Evolutionary conservation across 495 filamentous ascomycete species (phyloP).

Genomic region (Xylaria longipes): DNA sequence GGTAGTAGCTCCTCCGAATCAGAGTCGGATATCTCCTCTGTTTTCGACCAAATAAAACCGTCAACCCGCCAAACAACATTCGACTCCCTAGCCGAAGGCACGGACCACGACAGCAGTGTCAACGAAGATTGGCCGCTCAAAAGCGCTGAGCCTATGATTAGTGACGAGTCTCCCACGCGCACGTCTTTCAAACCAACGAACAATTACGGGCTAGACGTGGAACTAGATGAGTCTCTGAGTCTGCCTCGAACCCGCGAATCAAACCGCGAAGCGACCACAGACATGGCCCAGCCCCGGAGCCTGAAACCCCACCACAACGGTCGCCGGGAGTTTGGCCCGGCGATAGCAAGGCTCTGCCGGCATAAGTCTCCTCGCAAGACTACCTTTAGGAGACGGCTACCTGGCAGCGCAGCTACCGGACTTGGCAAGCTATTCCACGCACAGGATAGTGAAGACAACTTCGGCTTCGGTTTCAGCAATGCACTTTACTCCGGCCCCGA

Average conservation of each 20-base stretch:
- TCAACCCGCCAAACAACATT: slow-evolving; percentile 17
- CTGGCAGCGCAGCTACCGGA: not conserved
- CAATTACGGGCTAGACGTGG: not conserved
- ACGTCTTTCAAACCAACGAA: not conserved
- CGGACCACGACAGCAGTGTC: not conserved
- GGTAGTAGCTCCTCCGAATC: slow-evolving; percentile 6
- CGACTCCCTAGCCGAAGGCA: not conserved
- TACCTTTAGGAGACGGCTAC: slow-evolving; percentile 1
- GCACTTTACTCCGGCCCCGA: slow-evolving; percentile 20
- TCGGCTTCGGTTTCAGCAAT: slow-evolving; percentile 4
- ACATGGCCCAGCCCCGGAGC: not conserved
- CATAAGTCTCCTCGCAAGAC: slow-evolving; percentile 12
- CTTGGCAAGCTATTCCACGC: slow-evolving; percentile 4
- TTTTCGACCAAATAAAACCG: slow-evolving; percentile 13
- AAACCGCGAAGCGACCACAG: not conserved
- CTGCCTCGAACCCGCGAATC: not conserved
- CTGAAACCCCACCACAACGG: not conserved
- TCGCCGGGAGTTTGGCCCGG: slow-evolving; percentile 13
- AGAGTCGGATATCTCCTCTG: slow-evolving; percentile 10
- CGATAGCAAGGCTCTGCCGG: slow-evolving; percentile 14
- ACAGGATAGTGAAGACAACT: not conserved
- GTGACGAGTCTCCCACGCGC: not conserved
- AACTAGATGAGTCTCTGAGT: not conserved
- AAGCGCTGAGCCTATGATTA: not conserved
- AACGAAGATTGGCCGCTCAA: not conserved